Conservation (phyloP, 805 yeast species). For the Starmerella floris region DNA sequence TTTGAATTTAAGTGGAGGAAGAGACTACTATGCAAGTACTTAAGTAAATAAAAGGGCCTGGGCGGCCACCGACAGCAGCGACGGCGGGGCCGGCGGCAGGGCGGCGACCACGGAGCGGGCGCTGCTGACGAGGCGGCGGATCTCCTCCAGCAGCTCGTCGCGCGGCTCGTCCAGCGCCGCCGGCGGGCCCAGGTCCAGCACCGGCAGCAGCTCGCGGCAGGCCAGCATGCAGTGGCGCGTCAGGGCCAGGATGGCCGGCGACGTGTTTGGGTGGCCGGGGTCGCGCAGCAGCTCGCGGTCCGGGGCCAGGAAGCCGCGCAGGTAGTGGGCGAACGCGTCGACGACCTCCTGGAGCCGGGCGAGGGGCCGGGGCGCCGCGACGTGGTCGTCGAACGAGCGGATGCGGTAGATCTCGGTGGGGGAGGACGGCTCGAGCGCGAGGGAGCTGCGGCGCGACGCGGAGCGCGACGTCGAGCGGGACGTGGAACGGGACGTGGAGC, state of each 20-base stretch:
- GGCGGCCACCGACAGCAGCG: slow-evolving; percentile 16
- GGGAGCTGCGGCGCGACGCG: too few species aligned
- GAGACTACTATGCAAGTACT: too few species aligned
- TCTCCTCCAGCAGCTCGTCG: slow-evolving; percentile 26
- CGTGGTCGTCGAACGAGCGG: slow-evolving; percentile 16
- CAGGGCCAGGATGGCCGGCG: slow-evolving; percentile 26
- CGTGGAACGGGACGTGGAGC: background rate
- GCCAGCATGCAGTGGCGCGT: slow-evolving; percentile 31
- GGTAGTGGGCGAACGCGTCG: slow-evolving; percentile 27
- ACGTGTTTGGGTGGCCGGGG: slow-evolving; percentile 19
- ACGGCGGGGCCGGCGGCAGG: slow-evolving; percentile 17
- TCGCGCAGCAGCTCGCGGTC: slow-evolving; percentile 21
- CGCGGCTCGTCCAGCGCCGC: slow-evolving; percentile 17
- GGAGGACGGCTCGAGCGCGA: too few species aligned
- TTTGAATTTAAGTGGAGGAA: too few species aligned
- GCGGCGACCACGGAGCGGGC: slow-evolving; percentile 29
- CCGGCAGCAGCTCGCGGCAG: slow-evolving; percentile 29
- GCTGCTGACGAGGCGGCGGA: slow-evolving; percentile 26
- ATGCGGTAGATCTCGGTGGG: slow-evolving; percentile 9
- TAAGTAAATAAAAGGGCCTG: too few species aligned
- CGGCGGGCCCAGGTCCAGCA: slow-evolving; percentile 24
- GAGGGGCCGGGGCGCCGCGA: slow-evolving; percentile 21
- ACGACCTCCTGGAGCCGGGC: slow-evolving; percentile 28
- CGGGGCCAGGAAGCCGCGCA: slow-evolving; percentile 26
- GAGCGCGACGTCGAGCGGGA: background rate